Evolutionary conservation across 768 basidiomycete genomes (phyloP).

Genomic region (Leccinum disarticulatum): DNA sequence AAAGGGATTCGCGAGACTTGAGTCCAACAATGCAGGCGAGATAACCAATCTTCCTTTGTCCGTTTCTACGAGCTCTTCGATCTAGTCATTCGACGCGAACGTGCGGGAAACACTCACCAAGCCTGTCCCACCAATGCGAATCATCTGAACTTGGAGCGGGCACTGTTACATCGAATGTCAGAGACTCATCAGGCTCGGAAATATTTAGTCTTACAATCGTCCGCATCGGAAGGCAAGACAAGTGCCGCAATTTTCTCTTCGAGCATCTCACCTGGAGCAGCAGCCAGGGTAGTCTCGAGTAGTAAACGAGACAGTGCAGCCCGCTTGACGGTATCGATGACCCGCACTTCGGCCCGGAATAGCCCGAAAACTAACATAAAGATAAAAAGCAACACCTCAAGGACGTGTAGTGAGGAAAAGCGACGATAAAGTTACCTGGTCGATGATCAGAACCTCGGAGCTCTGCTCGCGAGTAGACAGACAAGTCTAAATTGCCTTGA

Average conservation of each 20-base stretch:
- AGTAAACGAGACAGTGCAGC: conserved; percentile 66
- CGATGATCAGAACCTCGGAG: conserved; percentile 92
- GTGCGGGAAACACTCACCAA: conserved; percentile 44
- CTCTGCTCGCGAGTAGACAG: conserved; percentile 81
- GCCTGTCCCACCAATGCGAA: conserved; percentile 74
- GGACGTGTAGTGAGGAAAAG: not conserved
- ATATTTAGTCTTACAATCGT: conserved; percentile 30
- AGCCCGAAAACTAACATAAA: conserved; percentile 69
- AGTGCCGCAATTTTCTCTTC: conserved; percentile 69
- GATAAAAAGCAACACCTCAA: not conserved
- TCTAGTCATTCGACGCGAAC: not conserved
- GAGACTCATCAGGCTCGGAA: not conserved
- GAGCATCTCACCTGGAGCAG: conserved; percentile 63
- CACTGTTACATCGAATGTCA: conserved; percentile 43
- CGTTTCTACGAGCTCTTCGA: conserved; percentile 13
- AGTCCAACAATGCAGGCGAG: conserved; percentile 43
- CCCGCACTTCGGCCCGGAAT: conserved; percentile 74
- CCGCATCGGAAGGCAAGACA: conserved; percentile 43
- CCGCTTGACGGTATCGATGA: conserved; percentile 77
- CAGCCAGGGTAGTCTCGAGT: conserved; percentile 60
- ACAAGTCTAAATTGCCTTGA: conserved; percentile 74
- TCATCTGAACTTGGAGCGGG: conserved; percentile 85
- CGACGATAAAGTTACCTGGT: conserved; percentile 56
- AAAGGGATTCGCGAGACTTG: conserved; percentile 63
- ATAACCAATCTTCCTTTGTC: conserved; percentile 20